Evolutionary conservation across 305 asterid species (phyloP).

Genomic region (Fraxinus dipetala): DNA sequence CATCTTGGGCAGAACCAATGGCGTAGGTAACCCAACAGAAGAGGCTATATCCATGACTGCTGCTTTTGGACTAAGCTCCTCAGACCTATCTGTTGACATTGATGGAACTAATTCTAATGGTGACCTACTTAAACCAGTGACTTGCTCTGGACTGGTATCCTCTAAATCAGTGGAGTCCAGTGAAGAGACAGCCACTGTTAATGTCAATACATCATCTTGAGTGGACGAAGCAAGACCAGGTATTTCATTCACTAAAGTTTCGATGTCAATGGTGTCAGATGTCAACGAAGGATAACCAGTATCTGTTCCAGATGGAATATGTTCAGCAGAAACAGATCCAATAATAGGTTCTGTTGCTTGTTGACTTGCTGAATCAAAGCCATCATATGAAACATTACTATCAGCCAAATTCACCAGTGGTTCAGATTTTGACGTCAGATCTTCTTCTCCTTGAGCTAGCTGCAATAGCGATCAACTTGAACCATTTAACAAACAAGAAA

Average conservation of each 20-base stretch:
- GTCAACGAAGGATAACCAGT: constrained; percentile 35
- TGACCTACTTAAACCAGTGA: constrained; percentile 39
- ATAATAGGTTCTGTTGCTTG: constrained; percentile 33
- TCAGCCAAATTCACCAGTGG: constrained; percentile 33
- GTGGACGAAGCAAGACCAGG: constrained; percentile 74
- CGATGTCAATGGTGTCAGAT: constrained; percentile 45
- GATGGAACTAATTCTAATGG: constrained; percentile 59
- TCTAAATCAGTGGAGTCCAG: constrained; percentile 51
- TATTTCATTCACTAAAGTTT: constrained; percentile 52
- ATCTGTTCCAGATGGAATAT: constrained; percentile 46
- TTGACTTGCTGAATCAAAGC: constrained; percentile 39
- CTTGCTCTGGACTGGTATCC: constrained; percentile 52
- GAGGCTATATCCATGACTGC: constrained; percentile 58
- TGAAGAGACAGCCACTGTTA: constrained; percentile 31
- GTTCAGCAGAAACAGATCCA: constrained; percentile 44
- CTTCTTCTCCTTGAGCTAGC: constrained; percentile 51
- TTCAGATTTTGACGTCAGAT: constrained; percentile 9
- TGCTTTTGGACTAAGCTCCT: constrained; percentile 92
- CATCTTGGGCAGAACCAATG: constrained; percentile 81
- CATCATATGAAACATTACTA: constrained; percentile 39
- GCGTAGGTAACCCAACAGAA: constrained; percentile 46
- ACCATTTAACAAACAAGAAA: constrained; percentile 22
- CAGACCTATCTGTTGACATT: constrained; percentile 70
- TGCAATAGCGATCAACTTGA: constrained; percentile 40
- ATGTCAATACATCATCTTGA: constrained; percentile 44